These are phyloP conservation scores for Tulasnella sp. DNA, from an alignment of 768 basidiomycete species.

Conservation along the genomic window DNA sequence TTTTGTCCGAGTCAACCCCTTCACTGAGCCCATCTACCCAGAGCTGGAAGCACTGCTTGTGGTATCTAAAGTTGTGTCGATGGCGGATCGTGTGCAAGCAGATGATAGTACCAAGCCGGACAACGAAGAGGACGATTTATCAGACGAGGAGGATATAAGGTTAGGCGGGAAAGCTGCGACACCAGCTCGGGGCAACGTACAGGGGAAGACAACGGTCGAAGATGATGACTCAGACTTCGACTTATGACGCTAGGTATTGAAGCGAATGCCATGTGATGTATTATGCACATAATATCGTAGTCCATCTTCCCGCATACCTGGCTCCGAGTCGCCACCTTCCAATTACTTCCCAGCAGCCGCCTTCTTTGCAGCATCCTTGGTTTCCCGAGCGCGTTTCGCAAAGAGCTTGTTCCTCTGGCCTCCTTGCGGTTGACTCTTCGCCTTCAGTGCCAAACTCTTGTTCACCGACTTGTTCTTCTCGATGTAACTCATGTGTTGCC, in stretches of 20 bases:
- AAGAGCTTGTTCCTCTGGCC: slow-evolving; percentile 23
- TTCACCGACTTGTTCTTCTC: slow-evolving; percentile 89
- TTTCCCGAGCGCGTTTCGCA: slow-evolving; percentile 23
- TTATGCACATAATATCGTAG: too few relatives aligned
- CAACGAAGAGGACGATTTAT: slow-evolving; percentile 39
- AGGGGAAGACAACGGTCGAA: slow-evolving; percentile 35
- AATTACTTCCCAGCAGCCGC: neutral
- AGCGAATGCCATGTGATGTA: too few relatives aligned
- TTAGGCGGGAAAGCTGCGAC: too few relatives aligned
- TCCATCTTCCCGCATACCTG: too few relatives aligned
- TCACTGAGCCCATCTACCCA: too few relatives aligned
- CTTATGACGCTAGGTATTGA: slow-evolving; percentile 28
- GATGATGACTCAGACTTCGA: slow-evolving; percentile 64
- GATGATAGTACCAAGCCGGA: slow-evolving; percentile 26
- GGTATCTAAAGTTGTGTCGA: slow-evolving; percentile 42
- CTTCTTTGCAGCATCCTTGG: slow-evolving; percentile 18
- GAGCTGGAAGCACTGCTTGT: slow-evolving; percentile 55
- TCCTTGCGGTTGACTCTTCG: slow-evolving; percentile 5
- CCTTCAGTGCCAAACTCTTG: slow-evolving; percentile 34
- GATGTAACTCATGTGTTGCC: slow-evolving; percentile 84
- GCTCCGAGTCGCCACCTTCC: neutral
- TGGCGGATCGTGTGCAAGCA: slow-evolving; percentile 3
- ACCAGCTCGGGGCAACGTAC: slow-evolving; percentile 32
- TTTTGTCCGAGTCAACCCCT: slow-evolving; percentile 3
- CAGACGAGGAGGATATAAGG: slow-evolving; percentile 20